phyloP scores from a whole-genome alignment of 1,284 basidiomycete species.

The Leccinum pachyderme region DNA sequence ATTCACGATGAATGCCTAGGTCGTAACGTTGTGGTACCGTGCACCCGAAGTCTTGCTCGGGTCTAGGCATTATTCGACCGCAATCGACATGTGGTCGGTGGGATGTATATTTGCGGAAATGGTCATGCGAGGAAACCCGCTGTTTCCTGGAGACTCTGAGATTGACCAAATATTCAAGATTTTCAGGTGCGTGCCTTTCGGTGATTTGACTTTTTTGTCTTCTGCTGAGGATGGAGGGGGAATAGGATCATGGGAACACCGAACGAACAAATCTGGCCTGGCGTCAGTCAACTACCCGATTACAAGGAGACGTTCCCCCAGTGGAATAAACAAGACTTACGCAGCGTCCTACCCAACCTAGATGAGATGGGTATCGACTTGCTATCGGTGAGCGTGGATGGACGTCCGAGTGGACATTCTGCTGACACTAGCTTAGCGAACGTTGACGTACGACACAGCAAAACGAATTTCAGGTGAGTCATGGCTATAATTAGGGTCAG shows the following conservation, averaged over 20 bases:
- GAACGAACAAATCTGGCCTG: conserved; percentile 90
- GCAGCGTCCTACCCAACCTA: conserved; percentile 62
- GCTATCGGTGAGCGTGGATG: conserved; percentile 54
- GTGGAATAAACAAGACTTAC: conserved; percentile 77
- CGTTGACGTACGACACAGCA: conserved; percentile 90
- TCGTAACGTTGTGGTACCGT: conserved; percentile 98
- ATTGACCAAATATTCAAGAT: conserved; percentile 99
- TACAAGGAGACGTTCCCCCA: conserved; percentile 98
- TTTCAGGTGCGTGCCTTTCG: conserved; percentile 68
- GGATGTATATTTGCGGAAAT: conserved; percentile 95
- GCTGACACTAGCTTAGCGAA: conserved; percentile 46
- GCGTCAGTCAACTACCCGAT: conserved; percentile 86
- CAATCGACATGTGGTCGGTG: conserved; percentile 98
- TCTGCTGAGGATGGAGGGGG: conserved; percentile 9
- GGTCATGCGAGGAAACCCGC: conserved; percentile 82
- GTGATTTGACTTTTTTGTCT: not conserved
- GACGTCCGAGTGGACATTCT: not conserved
- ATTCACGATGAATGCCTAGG: conserved; percentile 47
- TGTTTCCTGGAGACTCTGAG: conserved; percentile 98
- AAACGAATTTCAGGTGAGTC: conserved; percentile 86
- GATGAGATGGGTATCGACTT: conserved; percentile 78
- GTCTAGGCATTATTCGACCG: conserved; percentile 93
- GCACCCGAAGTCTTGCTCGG: conserved; percentile 97
- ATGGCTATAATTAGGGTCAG: conserved; percentile 2
- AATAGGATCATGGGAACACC: conserved; percentile 93